phyloP scores from a whole-genome alignment of 1,139 yeast species.

The Neolecta irregularis region DNA sequence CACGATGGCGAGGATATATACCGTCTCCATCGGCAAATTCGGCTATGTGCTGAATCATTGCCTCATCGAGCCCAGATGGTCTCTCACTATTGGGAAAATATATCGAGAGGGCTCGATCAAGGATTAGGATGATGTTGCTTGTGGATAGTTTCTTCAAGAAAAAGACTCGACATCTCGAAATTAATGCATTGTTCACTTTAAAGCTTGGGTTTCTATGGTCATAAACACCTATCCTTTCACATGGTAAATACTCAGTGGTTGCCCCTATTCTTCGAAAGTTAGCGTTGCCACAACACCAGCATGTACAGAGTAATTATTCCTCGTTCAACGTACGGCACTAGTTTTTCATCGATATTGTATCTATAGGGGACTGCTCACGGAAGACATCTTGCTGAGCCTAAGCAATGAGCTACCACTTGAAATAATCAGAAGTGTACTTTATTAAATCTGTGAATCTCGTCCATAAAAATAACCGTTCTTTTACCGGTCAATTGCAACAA shows the following conservation, averaged over 20 bases:
- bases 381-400: constrained; percentile 68
- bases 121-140: constrained; percentile 41
- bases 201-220: constrained; percentile 58
- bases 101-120: constrained; percentile 37
- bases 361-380: constrained; percentile 20
- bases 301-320: constrained; percentile 27
- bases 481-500: constrained; percentile 51
- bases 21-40: constrained; percentile 68
- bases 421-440: constrained; percentile 26
- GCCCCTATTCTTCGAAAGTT: constrained; percentile 49
- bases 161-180: constrained; percentile 80
- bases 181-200: constrained; percentile 68
- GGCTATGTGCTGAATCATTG: constrained; percentile 54
- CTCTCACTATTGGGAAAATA: constrained; percentile 1
- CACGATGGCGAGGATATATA: neutral
- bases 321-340: constrained; percentile 26
- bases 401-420: neutral
- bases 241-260: constrained; percentile 48
- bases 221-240: neutral
- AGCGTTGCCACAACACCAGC: neutral
- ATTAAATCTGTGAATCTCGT: constrained; percentile 85
- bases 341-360: constrained; percentile 45
- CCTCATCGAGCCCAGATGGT: constrained; percentile 22
- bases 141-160: constrained; percentile 49
- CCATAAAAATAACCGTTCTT: constrained; percentile 67